Conservation (phyloP, 2,329 filamentous ascomycete genomes). For the Hymenoscyphus salicellus region DNA sequence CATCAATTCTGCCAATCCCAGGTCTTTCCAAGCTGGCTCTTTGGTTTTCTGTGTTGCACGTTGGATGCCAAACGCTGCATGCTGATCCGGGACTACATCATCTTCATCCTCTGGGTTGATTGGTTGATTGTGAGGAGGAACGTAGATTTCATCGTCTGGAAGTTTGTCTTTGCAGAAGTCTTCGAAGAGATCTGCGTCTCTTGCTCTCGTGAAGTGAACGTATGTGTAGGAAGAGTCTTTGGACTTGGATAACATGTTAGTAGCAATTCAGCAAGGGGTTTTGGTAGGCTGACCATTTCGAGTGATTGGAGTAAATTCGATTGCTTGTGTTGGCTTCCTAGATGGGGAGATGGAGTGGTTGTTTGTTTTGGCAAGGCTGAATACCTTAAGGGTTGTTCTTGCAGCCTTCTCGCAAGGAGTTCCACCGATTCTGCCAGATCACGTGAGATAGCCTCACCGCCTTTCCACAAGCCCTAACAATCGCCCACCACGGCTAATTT, state of each 20-base stretch:
- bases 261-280: not conserved
- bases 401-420: not conserved
- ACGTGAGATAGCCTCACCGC: slow-evolving; percentile 6
- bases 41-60: slow-evolving; percentile 69
- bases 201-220: slow-evolving; percentile 69
- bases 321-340: not conserved
- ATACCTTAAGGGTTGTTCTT: too few relatives aligned
- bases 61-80: slow-evolving; percentile 82
- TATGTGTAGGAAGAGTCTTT: slow-evolving; percentile 75
- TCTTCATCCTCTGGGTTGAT: slow-evolving; percentile 87
- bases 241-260: slow-evolving; percentile 29
- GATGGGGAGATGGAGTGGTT: not conserved
- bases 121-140: slow-evolving; percentile 75
- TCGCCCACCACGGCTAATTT: slow-evolving; percentile 6
- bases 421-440: slow-evolving; percentile 4
- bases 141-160: slow-evolving; percentile 76
- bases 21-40: slow-evolving; percentile 75
- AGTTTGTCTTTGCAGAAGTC: slow-evolving; percentile 69
- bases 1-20: slow-evolving; percentile 71
- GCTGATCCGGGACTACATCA: slow-evolving; percentile 83
- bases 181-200: slow-evolving; percentile 76
- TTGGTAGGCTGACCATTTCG: not conserved
- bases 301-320: not conserved
- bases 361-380: slow-evolving; percentile 5
- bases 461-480: slow-evolving; percentile 5